These are phyloP conservation scores for Metarhizium album DNA, from an alignment of 2,329 filamentous ascomycete genomes.

Conservation along the genomic window DNA sequence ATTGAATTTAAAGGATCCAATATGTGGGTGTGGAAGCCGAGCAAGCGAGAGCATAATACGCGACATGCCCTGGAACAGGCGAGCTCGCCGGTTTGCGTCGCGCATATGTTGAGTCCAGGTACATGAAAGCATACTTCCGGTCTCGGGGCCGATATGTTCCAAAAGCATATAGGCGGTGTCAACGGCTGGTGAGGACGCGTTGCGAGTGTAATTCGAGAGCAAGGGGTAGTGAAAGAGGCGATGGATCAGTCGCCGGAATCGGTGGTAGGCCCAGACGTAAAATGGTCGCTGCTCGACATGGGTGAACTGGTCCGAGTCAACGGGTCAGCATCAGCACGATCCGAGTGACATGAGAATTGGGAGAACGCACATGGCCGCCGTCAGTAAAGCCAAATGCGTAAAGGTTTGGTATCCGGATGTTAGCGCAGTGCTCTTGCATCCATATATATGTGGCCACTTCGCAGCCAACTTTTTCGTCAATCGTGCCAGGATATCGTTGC, in stretches of 20 bases:
- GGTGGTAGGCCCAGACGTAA: slow-evolving; percentile 3
- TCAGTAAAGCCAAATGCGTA: slow-evolving; percentile 12
- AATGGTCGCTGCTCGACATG: slow-evolving; percentile 6
- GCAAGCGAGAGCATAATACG: slow-evolving; percentile 13
- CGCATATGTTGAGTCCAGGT: slow-evolving; percentile 9
- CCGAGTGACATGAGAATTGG: neutral
- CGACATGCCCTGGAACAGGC: slow-evolving; percentile 11
- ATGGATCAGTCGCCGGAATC: slow-evolving; percentile 6
- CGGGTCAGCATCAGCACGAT: neutral
- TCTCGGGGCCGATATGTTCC: slow-evolving; percentile 13
- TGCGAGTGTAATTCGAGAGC: slow-evolving; percentile 10
- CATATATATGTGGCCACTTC: slow-evolving; percentile 22
- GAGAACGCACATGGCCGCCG: slow-evolving; percentile 9
- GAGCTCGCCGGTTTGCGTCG: slow-evolving; percentile 6
- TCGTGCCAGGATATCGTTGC: slow-evolving; percentile 12
- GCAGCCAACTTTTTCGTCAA: slow-evolving; percentile 23
- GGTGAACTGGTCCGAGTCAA: slow-evolving; percentile 10
- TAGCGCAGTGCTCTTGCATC: slow-evolving; percentile 19
- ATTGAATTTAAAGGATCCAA: slow-evolving; percentile 14
- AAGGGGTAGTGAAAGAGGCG: slow-evolving; percentile 7
- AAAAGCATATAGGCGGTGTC: slow-evolving; percentile 12
- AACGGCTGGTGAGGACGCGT: slow-evolving; percentile 4
- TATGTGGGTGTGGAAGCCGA: slow-evolving; percentile 11
- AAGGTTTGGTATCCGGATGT: slow-evolving; percentile 17
- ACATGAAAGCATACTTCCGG: slow-evolving; percentile 13